A percentile compares a stretch with the other conserved stretches of the same genome.
phyloP scores from a whole-genome alignment of 1,284 basidiomycete genomes.

The Naganishia sp. region DNA sequence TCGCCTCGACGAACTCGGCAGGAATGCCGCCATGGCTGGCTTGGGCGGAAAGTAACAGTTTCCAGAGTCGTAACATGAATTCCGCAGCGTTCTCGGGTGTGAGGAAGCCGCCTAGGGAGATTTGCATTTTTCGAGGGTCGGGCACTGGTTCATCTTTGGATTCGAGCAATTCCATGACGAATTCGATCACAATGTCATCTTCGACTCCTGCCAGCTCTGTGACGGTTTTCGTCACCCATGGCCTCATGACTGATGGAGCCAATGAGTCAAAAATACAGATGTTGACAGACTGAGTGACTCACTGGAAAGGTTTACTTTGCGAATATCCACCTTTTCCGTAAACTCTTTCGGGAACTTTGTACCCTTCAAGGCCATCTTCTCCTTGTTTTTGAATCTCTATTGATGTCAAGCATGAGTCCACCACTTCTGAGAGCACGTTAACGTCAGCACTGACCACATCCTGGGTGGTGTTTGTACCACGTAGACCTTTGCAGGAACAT shows the following conservation, averaged over 20 bases:
- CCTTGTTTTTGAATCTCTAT: slow-evolving; percentile 88
- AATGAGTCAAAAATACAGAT: no score
- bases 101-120: slow-evolving; percentile 88
- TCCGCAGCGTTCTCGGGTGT: slow-evolving; percentile 63
- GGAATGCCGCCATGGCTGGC: slow-evolving; percentile 85
- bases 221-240: slow-evolving; percentile 91
- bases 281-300: neutral
- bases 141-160: slow-evolving; percentile 81
- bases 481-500: slow-evolving; percentile 36
- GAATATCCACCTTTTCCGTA: slow-evolving; percentile 88
- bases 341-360: slow-evolving; percentile 91
- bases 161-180: slow-evolving; percentile 89
- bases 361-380: slow-evolving; percentile 77
- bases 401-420: slow-evolving; percentile 17
- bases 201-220: slow-evolving; percentile 88
- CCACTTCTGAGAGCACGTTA: neutral
- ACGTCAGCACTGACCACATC: slow-evolving; percentile 39
- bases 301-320: slow-evolving; percentile 86
- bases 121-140: slow-evolving; percentile 94
- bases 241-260: slow-evolving; percentile 61
- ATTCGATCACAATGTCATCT: slow-evolving; percentile 95
- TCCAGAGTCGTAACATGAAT: slow-evolving; percentile 90
- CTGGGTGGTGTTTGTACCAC: slow-evolving; percentile 46
- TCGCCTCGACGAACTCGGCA: slow-evolving; percentile 88
- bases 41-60: slow-evolving; percentile 85